phyloP scores from a whole-genome alignment of 2,329 filamentous ascomycete species.

The Shiraia bambusicola region DNA sequence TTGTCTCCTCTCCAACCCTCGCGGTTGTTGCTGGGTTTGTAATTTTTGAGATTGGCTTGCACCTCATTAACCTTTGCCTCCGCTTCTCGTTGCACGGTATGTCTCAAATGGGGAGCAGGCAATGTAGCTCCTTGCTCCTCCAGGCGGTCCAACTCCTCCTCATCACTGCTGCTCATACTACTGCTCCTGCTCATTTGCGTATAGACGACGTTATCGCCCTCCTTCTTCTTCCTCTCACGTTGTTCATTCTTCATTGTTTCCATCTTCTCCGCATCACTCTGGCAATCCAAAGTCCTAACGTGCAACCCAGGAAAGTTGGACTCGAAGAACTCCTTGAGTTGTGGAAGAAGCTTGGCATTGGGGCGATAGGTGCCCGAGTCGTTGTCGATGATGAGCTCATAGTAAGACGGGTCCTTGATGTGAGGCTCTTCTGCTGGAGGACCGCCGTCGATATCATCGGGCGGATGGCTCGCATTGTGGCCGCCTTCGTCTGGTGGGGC shows the following conservation, averaged over 20 bases:
- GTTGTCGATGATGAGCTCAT: constrained; percentile 92
- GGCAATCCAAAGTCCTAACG: constrained; percentile 72
- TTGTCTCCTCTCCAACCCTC: constrained; percentile 28
- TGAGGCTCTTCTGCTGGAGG: constrained; percentile 42
- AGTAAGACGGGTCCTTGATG: constrained; percentile 59
- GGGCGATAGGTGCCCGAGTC: constrained; percentile 92
- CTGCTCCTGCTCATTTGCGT: constrained; percentile 53
- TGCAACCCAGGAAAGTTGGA: constrained; percentile 75
- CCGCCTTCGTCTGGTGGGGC: constrained; percentile 37
- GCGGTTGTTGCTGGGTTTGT: constrained; percentile 20
- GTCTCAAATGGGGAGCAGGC: constrained; percentile 27
- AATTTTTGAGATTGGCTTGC: constrained; percentile 31
- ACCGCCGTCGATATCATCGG: constrained; percentile 51
- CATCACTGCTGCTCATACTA: constrained; percentile 57
- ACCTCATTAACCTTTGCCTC: constrained; percentile 23
- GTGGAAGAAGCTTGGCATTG: constrained; percentile 71
- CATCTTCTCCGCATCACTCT: constrained; percentile 70
- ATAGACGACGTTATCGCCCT: constrained; percentile 56
- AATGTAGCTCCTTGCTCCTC: constrained; percentile 27
- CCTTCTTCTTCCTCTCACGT: constrained; percentile 68
- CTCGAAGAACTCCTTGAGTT: constrained; percentile 69
- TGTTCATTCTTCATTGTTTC: constrained; percentile 75
- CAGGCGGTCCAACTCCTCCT: constrained; percentile 56
- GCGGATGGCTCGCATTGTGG: constrained; percentile 53
- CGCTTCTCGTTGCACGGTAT: constrained; percentile 31